phyloP scores from a whole-genome alignment of 176 grass and related monocot genomes.

The Triticum dicoccoides region DNA sequence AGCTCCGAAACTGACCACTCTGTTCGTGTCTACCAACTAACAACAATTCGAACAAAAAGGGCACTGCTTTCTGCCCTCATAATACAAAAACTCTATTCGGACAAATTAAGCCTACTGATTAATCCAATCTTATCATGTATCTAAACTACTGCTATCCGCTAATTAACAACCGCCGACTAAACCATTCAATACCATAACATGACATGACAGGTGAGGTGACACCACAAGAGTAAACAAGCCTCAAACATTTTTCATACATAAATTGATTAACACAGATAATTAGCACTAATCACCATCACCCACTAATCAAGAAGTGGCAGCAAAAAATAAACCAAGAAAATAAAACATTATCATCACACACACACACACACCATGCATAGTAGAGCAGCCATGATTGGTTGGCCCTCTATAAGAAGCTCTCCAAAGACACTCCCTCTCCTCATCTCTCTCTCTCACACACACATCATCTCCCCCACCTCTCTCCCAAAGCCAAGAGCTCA shows the following conservation, averaged over 20 bases:
- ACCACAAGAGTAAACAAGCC: not conserved
- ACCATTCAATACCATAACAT: not conserved
- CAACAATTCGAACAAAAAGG: constrained; percentile 2
- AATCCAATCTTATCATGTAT: not conserved
- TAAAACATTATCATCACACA: not conserved
- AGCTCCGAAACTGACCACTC: not conserved
- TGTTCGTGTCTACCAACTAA: constrained; percentile 19
- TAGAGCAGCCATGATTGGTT: not conserved
- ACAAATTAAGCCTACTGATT: not conserved
- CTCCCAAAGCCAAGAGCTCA: no score
- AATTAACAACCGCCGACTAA: not conserved
- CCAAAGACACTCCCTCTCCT: not conserved
- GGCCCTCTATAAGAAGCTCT: constrained; percentile 30
- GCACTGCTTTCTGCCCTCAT: not conserved
- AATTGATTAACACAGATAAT: no score
- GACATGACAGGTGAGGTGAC: constrained; percentile 3
- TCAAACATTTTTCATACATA: no score
- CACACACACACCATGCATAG: not conserved
- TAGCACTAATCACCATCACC: not conserved
- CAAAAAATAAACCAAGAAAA: not conserved
- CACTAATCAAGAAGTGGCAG: constrained; percentile 21
- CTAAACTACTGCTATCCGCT: not conserved
- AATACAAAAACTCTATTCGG: not conserved
- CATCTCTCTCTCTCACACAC: not conserved
- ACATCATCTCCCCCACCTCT: not conserved